phyloP scores from a whole-genome alignment of 441 rosid species.

The Manihot esculenta region DNA sequence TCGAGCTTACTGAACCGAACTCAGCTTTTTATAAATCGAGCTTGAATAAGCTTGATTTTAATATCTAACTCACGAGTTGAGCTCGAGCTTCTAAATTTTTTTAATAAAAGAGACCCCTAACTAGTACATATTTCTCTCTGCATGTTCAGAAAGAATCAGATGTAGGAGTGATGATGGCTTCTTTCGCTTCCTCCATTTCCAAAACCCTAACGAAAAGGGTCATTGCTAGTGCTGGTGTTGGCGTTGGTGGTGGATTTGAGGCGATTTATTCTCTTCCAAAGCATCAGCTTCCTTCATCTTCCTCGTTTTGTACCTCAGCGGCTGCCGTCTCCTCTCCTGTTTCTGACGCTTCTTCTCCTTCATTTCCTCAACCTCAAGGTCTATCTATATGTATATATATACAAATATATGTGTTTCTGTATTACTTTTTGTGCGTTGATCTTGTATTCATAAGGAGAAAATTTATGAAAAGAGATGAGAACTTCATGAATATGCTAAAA shows the following conservation, averaged over 20 bases:
- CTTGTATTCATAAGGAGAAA: background rate
- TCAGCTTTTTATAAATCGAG: no score
- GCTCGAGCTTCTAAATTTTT: no score
- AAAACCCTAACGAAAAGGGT: constrained; percentile 37
- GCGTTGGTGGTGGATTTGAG: constrained; percentile 22
- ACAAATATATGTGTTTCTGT: background rate
- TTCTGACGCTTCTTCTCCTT: constrained; percentile 13
- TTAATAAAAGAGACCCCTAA: no score
- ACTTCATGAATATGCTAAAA: background rate
- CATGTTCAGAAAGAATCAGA: background rate
- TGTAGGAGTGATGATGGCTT: constrained; percentile 22
- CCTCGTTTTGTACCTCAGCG: constrained; percentile 27
- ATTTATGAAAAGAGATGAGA: background rate
- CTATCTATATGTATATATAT: background rate
- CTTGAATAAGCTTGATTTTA: no score
- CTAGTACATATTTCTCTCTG: background rate
- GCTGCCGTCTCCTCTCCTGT: constrained; percentile 28
- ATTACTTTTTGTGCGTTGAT: background rate
- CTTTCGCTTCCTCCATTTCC: constrained; percentile 36
- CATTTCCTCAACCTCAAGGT: constrained; percentile 36
- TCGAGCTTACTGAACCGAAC: no score
- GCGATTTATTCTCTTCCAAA: constrained; percentile 7
- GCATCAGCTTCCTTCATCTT: constrained; percentile 16
- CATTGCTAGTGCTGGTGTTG: constrained; percentile 14
- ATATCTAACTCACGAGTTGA: no score